Conservation (phyloP, 129 eudicot genomes). For the Chrysanthemum lavandulifolium region DNA sequence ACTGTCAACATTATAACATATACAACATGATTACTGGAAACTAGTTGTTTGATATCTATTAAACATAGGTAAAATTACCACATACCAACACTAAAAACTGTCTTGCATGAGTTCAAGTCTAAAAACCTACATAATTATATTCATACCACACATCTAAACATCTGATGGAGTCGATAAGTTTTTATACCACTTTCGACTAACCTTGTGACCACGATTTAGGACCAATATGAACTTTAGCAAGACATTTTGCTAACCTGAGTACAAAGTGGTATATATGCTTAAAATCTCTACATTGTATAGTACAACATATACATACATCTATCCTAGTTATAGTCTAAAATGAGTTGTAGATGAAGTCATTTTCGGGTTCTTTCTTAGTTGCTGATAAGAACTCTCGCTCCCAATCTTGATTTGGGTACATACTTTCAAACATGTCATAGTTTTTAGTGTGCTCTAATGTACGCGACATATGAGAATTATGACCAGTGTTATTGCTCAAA, state of each 20-base stretch:
- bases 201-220: background rate
- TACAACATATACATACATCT: background rate
- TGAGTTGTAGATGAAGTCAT: conserved; percentile 51
- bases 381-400: conserved; percentile 17
- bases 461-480: conserved; percentile 42
- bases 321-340: conserved; percentile 26
- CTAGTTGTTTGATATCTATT: no score
- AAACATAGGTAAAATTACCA: no score
- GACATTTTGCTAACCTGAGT: background rate
- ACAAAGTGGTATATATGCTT: background rate
- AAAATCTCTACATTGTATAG: background rate
- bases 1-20: no score
- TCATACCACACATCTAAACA: background rate
- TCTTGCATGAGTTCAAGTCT: background rate
- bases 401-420: conserved; percentile 35
- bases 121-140: background rate
- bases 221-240: no score
- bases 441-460: conserved; percentile 40
- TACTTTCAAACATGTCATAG: conserved; percentile 31
- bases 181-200: background rate
- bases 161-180: no score
- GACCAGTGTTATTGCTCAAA: conserved; percentile 25
- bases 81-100: background rate
- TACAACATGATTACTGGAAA: no score
- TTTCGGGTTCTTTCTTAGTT: conserved; percentile 69